phyloP scores from a whole-genome alignment of 768 basidiomycete genomes.

The Auricularia sp. region DNA sequence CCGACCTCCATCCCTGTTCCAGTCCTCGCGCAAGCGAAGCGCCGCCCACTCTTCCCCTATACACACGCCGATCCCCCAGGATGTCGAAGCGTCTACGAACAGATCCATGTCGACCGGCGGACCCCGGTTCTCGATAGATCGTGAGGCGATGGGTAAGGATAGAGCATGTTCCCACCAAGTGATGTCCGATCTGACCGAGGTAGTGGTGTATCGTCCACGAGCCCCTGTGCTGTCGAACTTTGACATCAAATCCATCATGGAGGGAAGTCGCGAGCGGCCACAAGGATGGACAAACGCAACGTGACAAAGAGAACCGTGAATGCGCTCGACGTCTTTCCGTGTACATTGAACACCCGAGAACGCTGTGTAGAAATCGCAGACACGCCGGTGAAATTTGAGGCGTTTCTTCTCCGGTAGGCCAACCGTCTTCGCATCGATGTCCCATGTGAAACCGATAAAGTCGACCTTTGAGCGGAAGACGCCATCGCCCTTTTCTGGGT shows the following conservation, averaged over 20 bases:
- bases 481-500: constrained; percentile 15
- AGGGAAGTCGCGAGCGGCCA: constrained; percentile 18
- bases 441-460: constrained; percentile 32
- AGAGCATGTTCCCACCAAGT: constrained; percentile 22
- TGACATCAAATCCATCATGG: constrained; percentile 17
- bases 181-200: constrained; percentile 18
- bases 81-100: constrained; percentile 1
- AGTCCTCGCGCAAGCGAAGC: constrained; percentile 4
- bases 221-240: constrained; percentile 13
- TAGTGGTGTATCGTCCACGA: constrained; percentile 11
- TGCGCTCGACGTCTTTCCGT: constrained; percentile 9
- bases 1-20: constrained; percentile 6
- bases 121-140: constrained; percentile 8
- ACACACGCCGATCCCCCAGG: constrained; percentile 6
- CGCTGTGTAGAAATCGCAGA: constrained; percentile 11
- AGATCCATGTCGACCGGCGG: neutral
- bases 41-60: constrained; percentile 7
- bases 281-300: constrained; percentile 20
- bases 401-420: constrained; percentile 23
- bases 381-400: constrained; percentile 17
- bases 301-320: constrained; percentile 25
- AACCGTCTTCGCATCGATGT: constrained; percentile 19
- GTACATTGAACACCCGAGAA: constrained; percentile 2
- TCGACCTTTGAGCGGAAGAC: constrained; percentile 20
- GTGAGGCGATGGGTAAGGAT: neutral